Evolutionary conservation across 805 yeast genomes (phyloP), one percentile per base, ranked within the genome.

Genomic region (Saturnispora quitensis): DNA sequence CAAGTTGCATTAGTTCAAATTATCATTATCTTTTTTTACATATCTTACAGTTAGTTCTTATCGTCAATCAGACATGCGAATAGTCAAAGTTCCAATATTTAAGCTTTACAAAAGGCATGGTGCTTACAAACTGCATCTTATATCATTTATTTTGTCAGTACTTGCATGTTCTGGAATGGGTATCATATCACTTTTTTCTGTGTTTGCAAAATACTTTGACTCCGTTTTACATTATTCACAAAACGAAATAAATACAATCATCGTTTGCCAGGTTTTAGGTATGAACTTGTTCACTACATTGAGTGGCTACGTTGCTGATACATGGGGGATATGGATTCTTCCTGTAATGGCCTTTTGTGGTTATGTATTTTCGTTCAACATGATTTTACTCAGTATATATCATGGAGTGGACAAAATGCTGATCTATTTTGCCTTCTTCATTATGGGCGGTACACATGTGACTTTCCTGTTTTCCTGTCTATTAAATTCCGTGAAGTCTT

Each of bases 231-330:
- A 80, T 2, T 81, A 84, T 61, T 64, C 84, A 0, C 89, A 88
- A 58, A 69, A 85, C 40, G 68, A 72, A 52, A 73, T 78, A 62
- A 91, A 91, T 68, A 70, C 77, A 50, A 80, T 90, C 25, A 86
- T 93, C 28, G 82, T 88, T 36, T 73, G 80, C 22, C 82, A 86
- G 8, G 86, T 86, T 12, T 62, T 87, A 50, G 97, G 97, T 4
- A 80, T 86, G 81, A 90, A 89, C 64, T 67, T 86, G 35, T 82
- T 89, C 20, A 80, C 89, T 2, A 97, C 97, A 0, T 62, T 85
- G 1, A 68, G 89, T 51, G 97, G 97, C 0, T 78, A 84, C 55
- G 71, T 87, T 47, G 93, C 95, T 0, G 97, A 89, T 63, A 72
- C 81, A 24, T 82, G 81, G 58, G 95, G 96, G 0, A 86, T 90